These are phyloP conservation scores for Erodium trifolium DNA, from an alignment of 441 rosid genomes.

Conservation along the genomic window DNA sequence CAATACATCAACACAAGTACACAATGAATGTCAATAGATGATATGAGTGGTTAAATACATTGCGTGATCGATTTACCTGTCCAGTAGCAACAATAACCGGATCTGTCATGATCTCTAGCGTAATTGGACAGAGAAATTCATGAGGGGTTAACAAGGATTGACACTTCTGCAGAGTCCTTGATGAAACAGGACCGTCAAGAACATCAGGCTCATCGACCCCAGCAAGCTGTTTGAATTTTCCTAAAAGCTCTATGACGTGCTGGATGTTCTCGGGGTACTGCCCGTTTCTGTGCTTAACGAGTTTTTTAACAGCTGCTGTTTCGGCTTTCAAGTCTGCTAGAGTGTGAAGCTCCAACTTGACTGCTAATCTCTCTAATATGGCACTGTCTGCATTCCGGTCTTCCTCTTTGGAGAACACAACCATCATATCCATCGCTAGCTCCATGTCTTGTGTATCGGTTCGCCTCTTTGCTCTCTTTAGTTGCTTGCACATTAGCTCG, in stretches of 20 bases:
- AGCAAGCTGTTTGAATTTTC: constrained; percentile 46
- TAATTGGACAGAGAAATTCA: constrained; percentile 73
- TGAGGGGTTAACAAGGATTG: constrained; percentile 46
- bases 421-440: constrained; percentile 78
- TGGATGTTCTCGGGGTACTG: constrained; percentile 35
- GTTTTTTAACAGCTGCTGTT: constrained; percentile 37
- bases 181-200: constrained; percentile 26
- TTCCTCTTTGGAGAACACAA: constrained; percentile 50
- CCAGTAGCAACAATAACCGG: constrained; percentile 76
- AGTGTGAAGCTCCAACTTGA: constrained; percentile 50
- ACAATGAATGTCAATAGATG: background rate
- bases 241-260: constrained; percentile 47
- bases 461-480: constrained; percentile 47
- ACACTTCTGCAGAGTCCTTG: constrained; percentile 29
- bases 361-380: constrained; percentile 58
- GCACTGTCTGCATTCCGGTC: constrained; percentile 54
- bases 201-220: constrained; percentile 43
- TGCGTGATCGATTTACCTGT: constrained; percentile 39
- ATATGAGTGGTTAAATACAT: background rate
- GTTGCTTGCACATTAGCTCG: constrained; percentile 42
- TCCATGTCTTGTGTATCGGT: constrained; percentile 79
- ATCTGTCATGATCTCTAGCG: constrained; percentile 66
- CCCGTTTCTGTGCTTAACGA: constrained; percentile 30
- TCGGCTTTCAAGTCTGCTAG: constrained; percentile 49
- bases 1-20: no score